Evolutionary conservation across 805 yeast species (phyloP), one percentile per base, ranked within the genome.

Genomic region (Jamesozyma rosinii): DNA sequence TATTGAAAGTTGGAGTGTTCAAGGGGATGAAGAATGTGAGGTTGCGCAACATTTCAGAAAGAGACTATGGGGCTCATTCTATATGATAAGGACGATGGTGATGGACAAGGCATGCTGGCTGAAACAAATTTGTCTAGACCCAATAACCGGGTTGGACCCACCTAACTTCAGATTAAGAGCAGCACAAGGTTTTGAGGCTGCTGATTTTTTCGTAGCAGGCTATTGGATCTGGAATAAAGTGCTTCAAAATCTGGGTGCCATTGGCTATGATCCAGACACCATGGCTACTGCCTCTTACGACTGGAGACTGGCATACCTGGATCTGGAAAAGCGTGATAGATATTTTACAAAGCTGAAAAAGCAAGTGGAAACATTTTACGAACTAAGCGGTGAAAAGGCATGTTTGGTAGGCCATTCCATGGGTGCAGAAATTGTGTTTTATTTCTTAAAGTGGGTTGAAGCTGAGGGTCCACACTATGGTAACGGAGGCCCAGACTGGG

Each of bases 141-240:
- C 88, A 0, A 79, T 77, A 44, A 92, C 97, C 0, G 98, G 98
- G 0, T 66, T 92, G 21, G 98, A 92, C 60, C 98, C 98, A 0
- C 82, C 83, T 1, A 75, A 83, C 42, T 74, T 85, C 52, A 82
- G 72, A 52, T 59, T 92, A 21, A 70, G 98, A 44, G 94, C 97
- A 0, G 90, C 96, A 0, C 95, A 85, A 60, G 98, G 98, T 0
- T 85, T 92, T 61, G 97, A 89, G 54, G 92, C 96, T 1, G 92
- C 96, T 0, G 98, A 92, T 64, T 92, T 87, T 64, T 92, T 92
- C 57, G 79, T 92, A 63, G 85, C 97, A 3, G 98, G 98, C 0
- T 92, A 92, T 63, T 92, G 98, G 98, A 86, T 92, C 55, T 92
- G 98, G 98, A 87, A 86, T 60, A 92, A 92, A 60, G 77, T 92